A percentile compares a stretch with the other conserved stretches of the same genome.
Conservation (phyloP, 2,329 filamentous ascomycete species). For the Cercospora zeina region DNA sequence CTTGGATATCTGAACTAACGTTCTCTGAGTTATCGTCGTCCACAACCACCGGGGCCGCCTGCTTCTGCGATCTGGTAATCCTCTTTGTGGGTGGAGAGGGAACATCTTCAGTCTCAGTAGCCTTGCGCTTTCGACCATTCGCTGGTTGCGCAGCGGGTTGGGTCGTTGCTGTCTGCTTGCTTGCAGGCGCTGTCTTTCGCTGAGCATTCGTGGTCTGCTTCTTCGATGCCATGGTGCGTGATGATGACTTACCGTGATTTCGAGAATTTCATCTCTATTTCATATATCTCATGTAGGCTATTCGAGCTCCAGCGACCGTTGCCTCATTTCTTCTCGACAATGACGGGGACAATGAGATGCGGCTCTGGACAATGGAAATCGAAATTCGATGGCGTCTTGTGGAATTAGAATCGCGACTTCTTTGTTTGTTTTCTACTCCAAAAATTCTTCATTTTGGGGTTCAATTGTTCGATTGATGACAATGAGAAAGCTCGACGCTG, state of each 20-base stretch:
- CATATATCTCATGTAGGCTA: not conserved
- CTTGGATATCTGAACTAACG: not conserved
- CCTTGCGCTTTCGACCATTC: not conserved
- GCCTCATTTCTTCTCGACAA: not conserved
- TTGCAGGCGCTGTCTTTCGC: not conserved
- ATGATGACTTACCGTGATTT: not conserved
- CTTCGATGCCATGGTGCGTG: not conserved
- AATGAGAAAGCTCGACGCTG: too few relatives aligned
- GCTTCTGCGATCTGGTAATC: too few relatives aligned
- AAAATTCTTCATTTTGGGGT: not conserved
- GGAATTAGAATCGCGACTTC: not conserved
- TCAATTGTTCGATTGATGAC: too few relatives aligned
- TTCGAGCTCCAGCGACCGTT: not conserved
- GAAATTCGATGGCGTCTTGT: not conserved
- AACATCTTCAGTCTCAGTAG: not conserved
- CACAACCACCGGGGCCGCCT: too few relatives aligned
- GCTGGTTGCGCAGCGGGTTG: not conserved
- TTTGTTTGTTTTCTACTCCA: not conserved
- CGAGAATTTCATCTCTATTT: not conserved
- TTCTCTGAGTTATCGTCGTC: too few relatives aligned
- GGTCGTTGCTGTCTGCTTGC: not conserved
- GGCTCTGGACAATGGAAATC: not conserved
- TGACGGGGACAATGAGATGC: not conserved
- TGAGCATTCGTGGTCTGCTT: not conserved
- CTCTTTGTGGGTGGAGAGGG: not conserved